Conservation (phyloP, 441 rosid genomes). For the Pelargonium exstipulatum region DNA sequence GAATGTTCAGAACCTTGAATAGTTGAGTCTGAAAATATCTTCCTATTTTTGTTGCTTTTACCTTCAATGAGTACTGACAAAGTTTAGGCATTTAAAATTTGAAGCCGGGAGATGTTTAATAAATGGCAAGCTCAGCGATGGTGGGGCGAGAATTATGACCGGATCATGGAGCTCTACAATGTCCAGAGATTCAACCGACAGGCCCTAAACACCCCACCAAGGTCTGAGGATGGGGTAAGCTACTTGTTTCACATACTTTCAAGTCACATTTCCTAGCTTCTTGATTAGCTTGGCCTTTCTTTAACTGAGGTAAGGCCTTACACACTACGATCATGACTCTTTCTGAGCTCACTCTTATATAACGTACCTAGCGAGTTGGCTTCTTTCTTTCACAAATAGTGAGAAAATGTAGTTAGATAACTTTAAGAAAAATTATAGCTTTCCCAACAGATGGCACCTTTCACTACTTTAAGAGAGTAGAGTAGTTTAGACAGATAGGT, state of each 20-base stretch:
- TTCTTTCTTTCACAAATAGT: too few relatives aligned
- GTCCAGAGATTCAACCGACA: constrained; percentile 95
- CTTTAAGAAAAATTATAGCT: not conserved
- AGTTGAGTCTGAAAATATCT: not conserved
- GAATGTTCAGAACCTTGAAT: not conserved
- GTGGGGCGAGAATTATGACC: constrained; percentile 98
- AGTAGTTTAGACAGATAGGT: too few relatives aligned
- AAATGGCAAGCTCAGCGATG: constrained; percentile 98
- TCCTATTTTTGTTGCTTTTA: constrained; percentile 9
- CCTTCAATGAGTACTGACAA: constrained; percentile 22
- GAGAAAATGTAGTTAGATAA: too few relatives aligned
- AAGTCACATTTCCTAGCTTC: not conserved
- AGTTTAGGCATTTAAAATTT: constrained; percentile 23
- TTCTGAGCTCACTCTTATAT: too few relatives aligned
- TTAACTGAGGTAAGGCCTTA: too few relatives aligned
- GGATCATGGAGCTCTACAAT: constrained; percentile 95
- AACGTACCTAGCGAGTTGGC: too few relatives aligned
- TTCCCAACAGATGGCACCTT: too few relatives aligned
- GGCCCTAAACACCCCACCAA: constrained; percentile 82
- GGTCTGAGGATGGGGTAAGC: constrained; percentile 86
- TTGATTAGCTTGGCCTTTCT: too few relatives aligned
- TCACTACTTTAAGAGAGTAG: too few relatives aligned
- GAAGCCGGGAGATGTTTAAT: constrained; percentile 92
- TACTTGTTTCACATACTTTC: not conserved
- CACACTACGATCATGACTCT: too few relatives aligned